Conservation (phyloP, 371 early-diverging fungal species). For the Apophysomyces ossiformis region DNA sequence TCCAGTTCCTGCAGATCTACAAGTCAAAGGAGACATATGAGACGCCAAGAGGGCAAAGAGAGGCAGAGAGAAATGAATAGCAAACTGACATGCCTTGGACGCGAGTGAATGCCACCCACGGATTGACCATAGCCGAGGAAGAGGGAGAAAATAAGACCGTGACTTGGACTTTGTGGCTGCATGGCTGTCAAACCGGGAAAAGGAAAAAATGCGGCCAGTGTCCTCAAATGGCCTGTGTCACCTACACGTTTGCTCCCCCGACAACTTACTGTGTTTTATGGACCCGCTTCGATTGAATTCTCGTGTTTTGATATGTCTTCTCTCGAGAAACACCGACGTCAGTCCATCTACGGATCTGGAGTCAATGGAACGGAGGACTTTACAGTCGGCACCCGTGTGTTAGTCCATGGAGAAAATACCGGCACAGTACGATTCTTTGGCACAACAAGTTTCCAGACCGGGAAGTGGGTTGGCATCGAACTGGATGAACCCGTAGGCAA, state of each 20-base stretch:
- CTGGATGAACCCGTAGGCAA: constrained; percentile 76
- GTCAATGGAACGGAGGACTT: constrained; percentile 41
- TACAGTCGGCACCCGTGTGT: constrained; percentile 57
- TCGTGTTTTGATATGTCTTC: constrained; percentile 1
- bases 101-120: background rate
- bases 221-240: too few relatives aligned
- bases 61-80: background rate
- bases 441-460: constrained; percentile 71
- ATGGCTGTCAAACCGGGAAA: too few relatives aligned
- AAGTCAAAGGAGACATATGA: background rate
- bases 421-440: constrained; percentile 75
- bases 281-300: constrained; percentile 3
- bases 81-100: background rate
- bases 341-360: constrained; percentile 24
- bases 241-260: too few relatives aligned
- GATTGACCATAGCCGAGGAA: background rate
- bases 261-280: too few relatives aligned
- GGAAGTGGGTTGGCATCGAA: constrained; percentile 84
- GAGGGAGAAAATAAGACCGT: background rate
- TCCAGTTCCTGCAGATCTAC: background rate
- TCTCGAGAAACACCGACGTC: constrained; percentile 19
- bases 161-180: background rate
- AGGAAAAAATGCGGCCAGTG: too few relatives aligned
- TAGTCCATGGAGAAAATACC: constrained; percentile 63
- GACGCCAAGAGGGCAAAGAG: background rate